Base-by-base conservation (phyloP, 1,284 basidiomycete genomes). In the Golubevia pallescens region DNA sequence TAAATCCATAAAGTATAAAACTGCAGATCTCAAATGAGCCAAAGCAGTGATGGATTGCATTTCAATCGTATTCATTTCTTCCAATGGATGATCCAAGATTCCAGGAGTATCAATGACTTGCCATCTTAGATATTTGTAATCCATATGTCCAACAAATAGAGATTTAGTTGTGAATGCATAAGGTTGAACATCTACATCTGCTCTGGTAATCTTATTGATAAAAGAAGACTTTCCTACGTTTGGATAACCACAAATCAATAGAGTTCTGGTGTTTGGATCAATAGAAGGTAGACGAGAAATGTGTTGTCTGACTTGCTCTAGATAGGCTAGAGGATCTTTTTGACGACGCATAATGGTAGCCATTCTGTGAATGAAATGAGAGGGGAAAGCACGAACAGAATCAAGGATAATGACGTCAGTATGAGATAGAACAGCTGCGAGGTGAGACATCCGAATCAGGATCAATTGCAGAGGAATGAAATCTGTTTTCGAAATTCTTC, bases 31-130 rank as follows among this genome's bases (percentile, higher is more conserved):
- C 28, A 85, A 67, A 57, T 85, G 82, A 4, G 82, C 82, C 2
- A 85, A 74, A 0, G 82, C 82, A 16, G 82, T 85, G 70, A 85
- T 85, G 66, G 79, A 80, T 70, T 85, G 82, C 82, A 85, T 85
- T 69, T 85, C 82, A 65, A 85, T 85, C 34, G 82, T 85, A 71
- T 85, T 85, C 82, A 85, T 85, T 70, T 85, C 82, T 66, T 85
- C 82, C 55, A 85, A 72, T 1, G 82, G 82, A 61, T 85, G 82
- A 60, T 85, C 82, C 57, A 85, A 68, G 52, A 85, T 85, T 58
- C 82, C 82, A 2, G 82, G 82, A 42, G 82, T 85, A 66, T 85
- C 82, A 57, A 85, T 79, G 57, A 85, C 81, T 63, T 84, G 82
- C 82, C 81, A 84, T 52, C 81, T 79, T 59, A 84, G 77, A 66